Base-by-base conservation (phyloP, 345 rosid genomes). In the Xanthoceras sorbifolium region DNA sequence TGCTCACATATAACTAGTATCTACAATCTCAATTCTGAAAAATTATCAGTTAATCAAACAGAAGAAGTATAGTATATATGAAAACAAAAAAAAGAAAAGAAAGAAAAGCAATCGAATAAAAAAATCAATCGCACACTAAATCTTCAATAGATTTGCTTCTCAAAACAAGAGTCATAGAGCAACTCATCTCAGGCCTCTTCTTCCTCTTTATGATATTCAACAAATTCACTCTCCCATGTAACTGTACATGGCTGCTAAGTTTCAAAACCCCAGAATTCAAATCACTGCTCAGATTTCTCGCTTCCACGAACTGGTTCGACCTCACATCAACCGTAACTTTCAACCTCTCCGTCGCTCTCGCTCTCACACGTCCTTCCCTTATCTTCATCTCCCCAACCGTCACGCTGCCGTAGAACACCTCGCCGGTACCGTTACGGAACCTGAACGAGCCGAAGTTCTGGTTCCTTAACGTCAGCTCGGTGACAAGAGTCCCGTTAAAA, bases 371-470 rank as follows among this genome's bases (percentile, higher is more conserved):
- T 20, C 89, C 86, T 0, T 67, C 64, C 1, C 36, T 2, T 12
- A 89, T 22, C 59, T 57, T 74, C 23, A 74, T 60, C 34, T 79
- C 84, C 12, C 93, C 97, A 46, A 87, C 75, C 17, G 69, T 68
- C 32, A 23, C 68, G 11, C 60, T 83, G 1, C 65, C 79, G 12
- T 86, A 90, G 18, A 77, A 61, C 10, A 87, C 57, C 34, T 74
- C 32, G 15, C 76, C 73, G 8, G 78, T 77, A 4, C 77, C 38
- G 22, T 83, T 82, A 15, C 18, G 83, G 20, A 73, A 87, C 50
- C 83, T 75, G 72, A 86, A 90, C 26, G 18, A 50, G 5, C 90
- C 92, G 44, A 87, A 89, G 72, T 89, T 92, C 31, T 68, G 17
- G 34, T 90, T 92, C 67, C 84, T 36, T 3, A 90, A 71, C 28